Conservation (phyloP, 2,329 filamentous ascomycete species). For the Colletotrichum abscissum region DNA sequence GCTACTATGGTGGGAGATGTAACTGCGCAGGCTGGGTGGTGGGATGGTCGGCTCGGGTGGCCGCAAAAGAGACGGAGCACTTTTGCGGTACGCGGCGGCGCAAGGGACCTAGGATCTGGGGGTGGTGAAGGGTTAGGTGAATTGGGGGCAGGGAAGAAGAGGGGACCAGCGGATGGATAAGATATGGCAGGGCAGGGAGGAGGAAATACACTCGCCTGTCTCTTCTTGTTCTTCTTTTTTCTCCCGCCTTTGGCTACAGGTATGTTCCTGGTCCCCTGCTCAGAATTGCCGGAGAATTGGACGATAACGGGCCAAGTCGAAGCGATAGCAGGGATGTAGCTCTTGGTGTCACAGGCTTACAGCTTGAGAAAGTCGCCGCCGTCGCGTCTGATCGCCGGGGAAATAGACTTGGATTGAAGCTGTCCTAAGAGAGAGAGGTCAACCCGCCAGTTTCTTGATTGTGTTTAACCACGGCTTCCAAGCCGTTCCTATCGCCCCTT, state of each 20-base stretch:
- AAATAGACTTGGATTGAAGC: background rate
- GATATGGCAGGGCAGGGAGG: conserved; percentile 5
- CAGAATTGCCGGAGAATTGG: background rate
- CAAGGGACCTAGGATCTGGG: conserved; percentile 21
- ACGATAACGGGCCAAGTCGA: conserved; percentile 20
- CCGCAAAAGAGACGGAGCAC: conserved; percentile 16
- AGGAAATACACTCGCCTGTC: background rate
- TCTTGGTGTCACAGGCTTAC: background rate
- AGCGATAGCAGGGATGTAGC: conserved; percentile 32
- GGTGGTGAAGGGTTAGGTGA: background rate
- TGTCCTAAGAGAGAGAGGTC: conserved; percentile 1
- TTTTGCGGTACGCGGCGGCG: conserved; percentile 3
- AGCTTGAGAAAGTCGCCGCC: background rate
- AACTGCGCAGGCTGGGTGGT: conserved; percentile 30
- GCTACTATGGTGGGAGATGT: conserved; percentile 7
- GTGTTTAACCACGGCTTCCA: background rate
- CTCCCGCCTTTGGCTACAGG: background rate
- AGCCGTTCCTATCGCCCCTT: background rate
- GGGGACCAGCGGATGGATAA: conserved; percentile 1
- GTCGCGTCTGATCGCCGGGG: conserved; percentile 2
- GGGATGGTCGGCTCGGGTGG: conserved; percentile 11
- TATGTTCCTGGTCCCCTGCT: conserved; percentile 16
- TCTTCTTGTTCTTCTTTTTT: background rate
- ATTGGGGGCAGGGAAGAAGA: background rate
- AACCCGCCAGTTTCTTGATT: background rate